Percentiles rank a stretch among this genome's conserved stretches.
Conservation (phyloP, 257 asterid species). For the Coffea eugenioides region DNA sequence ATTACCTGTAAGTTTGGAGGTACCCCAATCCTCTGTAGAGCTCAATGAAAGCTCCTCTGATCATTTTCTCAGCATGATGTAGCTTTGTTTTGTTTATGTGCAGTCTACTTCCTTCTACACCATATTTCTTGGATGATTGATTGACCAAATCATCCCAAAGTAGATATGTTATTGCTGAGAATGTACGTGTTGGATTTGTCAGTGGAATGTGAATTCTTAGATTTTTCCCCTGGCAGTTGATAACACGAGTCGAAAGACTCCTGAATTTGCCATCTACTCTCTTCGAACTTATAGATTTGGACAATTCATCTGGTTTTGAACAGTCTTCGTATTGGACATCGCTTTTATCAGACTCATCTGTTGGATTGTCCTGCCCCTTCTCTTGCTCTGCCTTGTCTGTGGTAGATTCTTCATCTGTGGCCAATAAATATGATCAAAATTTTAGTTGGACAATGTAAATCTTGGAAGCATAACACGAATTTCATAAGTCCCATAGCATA, state of each 20-base stretch:
- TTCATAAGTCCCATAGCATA: background rate
- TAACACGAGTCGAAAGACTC: constrained; percentile 41
- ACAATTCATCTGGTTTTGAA: constrained; percentile 42
- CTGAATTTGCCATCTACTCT: constrained; percentile 40
- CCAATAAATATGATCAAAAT: background rate
- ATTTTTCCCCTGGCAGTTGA: constrained; percentile 59
- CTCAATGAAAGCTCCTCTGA: constrained; percentile 77
- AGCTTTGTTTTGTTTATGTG: constrained; percentile 64
- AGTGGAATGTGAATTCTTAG: constrained; percentile 72
- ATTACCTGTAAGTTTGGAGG: constrained; percentile 81
- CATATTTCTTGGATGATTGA: constrained; percentile 71
- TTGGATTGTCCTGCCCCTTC: constrained; percentile 41
- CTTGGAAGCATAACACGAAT: background rate
- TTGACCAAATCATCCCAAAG: constrained; percentile 79
- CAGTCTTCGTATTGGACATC: constrained; percentile 28
- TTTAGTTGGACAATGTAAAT: background rate
- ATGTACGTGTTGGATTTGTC: constrained; percentile 72
- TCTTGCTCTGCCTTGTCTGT: constrained; percentile 44
- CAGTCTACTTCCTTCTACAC: constrained; percentile 40
- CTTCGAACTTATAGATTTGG: constrained; percentile 41
- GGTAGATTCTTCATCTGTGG: constrained; percentile 59
- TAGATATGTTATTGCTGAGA: constrained; percentile 69
- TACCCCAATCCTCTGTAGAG: constrained; percentile 84
- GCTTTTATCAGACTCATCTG: constrained; percentile 29
- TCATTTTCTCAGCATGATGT: constrained; percentile 93